Base-by-base conservation (phyloP, 768 basidiomycete species). In the Amanita muscaria region DNA sequence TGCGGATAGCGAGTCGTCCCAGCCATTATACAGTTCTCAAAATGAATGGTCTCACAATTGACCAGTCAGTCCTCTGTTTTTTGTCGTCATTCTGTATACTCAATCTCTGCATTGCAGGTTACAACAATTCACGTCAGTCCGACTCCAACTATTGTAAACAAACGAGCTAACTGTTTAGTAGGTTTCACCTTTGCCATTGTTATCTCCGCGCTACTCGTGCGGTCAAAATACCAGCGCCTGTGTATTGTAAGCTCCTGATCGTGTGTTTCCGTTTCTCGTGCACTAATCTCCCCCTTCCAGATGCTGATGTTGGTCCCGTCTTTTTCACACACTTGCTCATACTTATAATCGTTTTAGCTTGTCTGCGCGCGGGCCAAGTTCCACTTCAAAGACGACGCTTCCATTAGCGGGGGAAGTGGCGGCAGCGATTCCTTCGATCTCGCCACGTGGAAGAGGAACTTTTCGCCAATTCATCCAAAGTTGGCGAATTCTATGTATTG, bases 181-280 rank as follows among this genome's bases (percentile, higher is more conserved):
- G 32, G 16, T 79, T 68, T 48, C 56, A 59, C 3, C 58, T 80
- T 1, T 80, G 78, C 41, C 71, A 80, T 39, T 55, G 66, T 0
- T 79, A 77, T 37, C 73, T 72, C 1, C 64, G 75, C 9, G 68
- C 76, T 2, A 80, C 77, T 1, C 65, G 75, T 3, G 69, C 74
- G 0, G 76, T 80, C 0, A 76, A 74, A 0, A 76, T 79, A 9
- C 78, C 77, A 0, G 74, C 78, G 0, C 78, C 78, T 0, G 76
- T 80, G 0, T 80, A 79, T 46, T 80, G 75, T 78, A 51, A 57
- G 74, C 62, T 23, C 31, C 33, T 10, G 4, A 14, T n/a, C n/a
- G n/a, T n/a, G n/a, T 44, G 24, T n/a, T 14, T 27, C 8, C 4
- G 19, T 9, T 10, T 47, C 34, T 39, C 50, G 40, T 16, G 34